Evolutionary conservation across 495 filamentous ascomycete genomes (phyloP), one percentile per base, ranked within the genome.

Genomic region (Cladorrhinum samala): DNA sequence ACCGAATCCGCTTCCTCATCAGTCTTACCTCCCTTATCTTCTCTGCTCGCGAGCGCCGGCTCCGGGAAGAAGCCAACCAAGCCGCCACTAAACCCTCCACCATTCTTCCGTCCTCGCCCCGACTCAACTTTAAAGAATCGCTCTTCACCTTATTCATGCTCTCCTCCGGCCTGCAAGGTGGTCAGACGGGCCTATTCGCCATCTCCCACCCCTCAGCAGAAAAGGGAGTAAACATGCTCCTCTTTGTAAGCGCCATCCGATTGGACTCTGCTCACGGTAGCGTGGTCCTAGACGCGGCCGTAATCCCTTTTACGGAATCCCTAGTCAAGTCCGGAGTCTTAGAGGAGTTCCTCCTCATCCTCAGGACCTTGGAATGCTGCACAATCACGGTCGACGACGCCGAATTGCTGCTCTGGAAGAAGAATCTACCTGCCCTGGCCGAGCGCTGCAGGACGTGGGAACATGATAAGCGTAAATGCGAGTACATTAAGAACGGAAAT

Each of bases 391-490:
- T 76, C 11, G 57, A 67, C 21, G 64, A 74, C 20, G 68, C 59
- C 11, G 79, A 81, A 61, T 53, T 78, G 6, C 36, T 24, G 9
- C 67, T 78, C 11, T 83, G 78, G 81, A 80, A 78, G 58, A 53
- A 66, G 20, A 45, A 66, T 1, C 53, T 82, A 11, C 70, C 79
- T 1, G 72, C 73, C 2, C 62, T 75, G 25, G 73, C 68, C 7
- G 81, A 84, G 59, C 70, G 81, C 5, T 83, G 79, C 50, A 68
- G 81, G 16, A 72, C 66, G 8, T 83, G 76, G 76, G 52, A 59
- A 1, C 81, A 84, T 49, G 45, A 43, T n/a, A 18, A 54, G 1
- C 51, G 58, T 0, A 46, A 49, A 7, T 84, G 81, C 57, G 73
- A 79, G 58, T 84, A 83, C 53, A 49, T 52, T n/a, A 61, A 17